Evolutionary conservation across 31 red algal species (phyloP).

Genomic region (Bonnemaisonia californica): DNA sequence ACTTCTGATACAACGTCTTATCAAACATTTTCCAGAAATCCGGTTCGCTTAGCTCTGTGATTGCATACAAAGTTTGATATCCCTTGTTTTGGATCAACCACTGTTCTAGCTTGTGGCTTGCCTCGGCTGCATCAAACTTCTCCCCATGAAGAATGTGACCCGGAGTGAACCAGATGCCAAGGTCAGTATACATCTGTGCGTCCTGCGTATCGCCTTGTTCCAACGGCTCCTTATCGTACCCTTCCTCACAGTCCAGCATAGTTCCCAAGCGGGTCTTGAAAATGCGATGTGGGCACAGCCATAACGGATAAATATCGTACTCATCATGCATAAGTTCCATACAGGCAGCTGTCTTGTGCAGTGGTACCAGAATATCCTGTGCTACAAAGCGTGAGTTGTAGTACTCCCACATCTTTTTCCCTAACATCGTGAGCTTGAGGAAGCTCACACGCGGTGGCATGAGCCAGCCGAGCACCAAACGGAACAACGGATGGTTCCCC

Average conservation of each 20-base stretch:
- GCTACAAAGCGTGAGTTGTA: slow-evolving; percentile 72
- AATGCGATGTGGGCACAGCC: slow-evolving; percentile 66
- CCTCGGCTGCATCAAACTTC: slow-evolving; percentile 50
- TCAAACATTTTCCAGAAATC: slow-evolving; percentile 82
- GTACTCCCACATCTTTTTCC: slow-evolving; percentile 54
- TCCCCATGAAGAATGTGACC: slow-evolving; percentile 55
- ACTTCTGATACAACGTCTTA: slow-evolving; percentile 59
- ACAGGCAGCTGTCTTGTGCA: slow-evolving; percentile 51
- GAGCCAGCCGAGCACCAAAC: slow-evolving; percentile 64
- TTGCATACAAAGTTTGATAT: slow-evolving; percentile 70
- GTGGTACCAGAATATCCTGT: slow-evolving; percentile 71
- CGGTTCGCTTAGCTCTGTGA: slow-evolving; percentile 41
- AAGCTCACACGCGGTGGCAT: slow-evolving; percentile 76
- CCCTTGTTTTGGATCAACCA: slow-evolving; percentile 68
- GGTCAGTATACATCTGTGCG: slow-evolving; percentile 68
- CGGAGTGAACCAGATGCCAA: slow-evolving; percentile 71
- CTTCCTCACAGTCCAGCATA: slow-evolving; percentile 62
- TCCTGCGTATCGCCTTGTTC: slow-evolving; percentile 44
- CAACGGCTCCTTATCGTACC: slow-evolving; percentile 33
- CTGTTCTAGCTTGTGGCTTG: slow-evolving; percentile 67
- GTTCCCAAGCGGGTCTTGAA: slow-evolving; percentile 67
- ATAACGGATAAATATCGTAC: slow-evolving; percentile 73
- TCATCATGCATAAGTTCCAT: slow-evolving; percentile 74
- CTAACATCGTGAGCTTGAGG: slow-evolving; percentile 70
- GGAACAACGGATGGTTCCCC: slow-evolving; percentile 67